Conservation (phyloP, 2,329 filamentous ascomycete genomes). For the Colletotrichum sp. region DNA sequence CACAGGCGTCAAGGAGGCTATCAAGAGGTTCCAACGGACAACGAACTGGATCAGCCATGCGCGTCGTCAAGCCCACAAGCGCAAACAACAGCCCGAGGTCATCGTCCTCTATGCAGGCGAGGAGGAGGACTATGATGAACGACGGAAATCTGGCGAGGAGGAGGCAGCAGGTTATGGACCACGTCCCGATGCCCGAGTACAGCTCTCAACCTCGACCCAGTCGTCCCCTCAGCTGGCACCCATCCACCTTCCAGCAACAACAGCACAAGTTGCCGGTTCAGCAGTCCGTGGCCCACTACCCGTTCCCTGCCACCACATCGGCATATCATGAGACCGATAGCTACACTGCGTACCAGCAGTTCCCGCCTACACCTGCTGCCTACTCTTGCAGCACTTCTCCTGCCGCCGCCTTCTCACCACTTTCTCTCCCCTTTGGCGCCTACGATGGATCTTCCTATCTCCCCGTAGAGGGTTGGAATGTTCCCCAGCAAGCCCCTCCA, state of each 20-base stretch:
- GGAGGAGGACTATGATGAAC: constrained; percentile 63
- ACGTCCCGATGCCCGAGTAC: constrained; percentile 42
- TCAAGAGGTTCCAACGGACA: constrained; percentile 57
- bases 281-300: constrained; percentile 41
- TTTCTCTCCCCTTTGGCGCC: constrained; percentile 51
- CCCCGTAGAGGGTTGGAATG: constrained; percentile 42
- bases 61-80: constrained; percentile 69
- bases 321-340: constrained; percentile 47
- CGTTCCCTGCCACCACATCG: constrained; percentile 40
- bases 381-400: constrained; percentile 67
- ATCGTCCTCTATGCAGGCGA: constrained; percentile 49
- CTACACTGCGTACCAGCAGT: constrained; percentile 45
- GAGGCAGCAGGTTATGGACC: constrained; percentile 53
- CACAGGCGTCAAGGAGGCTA: constrained; percentile 50
- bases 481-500: constrained; percentile 33
- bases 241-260: constrained; percentile 53
- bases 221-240: constrained; percentile 80
- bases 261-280: constrained; percentile 34
- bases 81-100: constrained; percentile 72
- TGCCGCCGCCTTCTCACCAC: constrained; percentile 57
- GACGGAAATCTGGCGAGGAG: constrained; percentile 50
- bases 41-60: constrained; percentile 56
- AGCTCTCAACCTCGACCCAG: constrained; percentile 40
- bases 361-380: constrained; percentile 57
- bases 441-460: constrained; percentile 45